These are phyloP conservation scores for Saitozyma sp. DNA, from an alignment of 768 basidiomycete species.

Conservation along the genomic window DNA sequence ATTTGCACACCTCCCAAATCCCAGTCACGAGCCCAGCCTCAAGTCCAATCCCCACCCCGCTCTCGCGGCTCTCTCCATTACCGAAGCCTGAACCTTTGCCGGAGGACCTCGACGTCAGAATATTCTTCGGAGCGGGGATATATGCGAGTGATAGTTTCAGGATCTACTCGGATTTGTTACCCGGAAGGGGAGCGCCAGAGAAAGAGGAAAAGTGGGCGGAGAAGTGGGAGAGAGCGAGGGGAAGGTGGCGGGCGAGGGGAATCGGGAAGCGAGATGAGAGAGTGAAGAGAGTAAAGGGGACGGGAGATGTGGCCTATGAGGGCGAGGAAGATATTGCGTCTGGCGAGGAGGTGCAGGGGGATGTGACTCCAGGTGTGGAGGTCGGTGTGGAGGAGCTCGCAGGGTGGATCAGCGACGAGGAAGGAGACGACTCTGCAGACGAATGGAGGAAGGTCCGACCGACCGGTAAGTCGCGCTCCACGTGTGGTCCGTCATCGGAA, in stretches of 20 bases:
- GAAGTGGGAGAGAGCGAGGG: conserved; percentile 17
- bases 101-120: conserved; percentile 53
- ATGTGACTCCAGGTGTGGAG: conserved; percentile 2
- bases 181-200: conserved; percentile 40
- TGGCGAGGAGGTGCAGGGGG: neutral
- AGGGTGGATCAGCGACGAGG: conserved; percentile 47
- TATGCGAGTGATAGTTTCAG: conserved; percentile 77
- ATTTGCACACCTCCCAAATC: conserved; percentile 56
- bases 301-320: neutral
- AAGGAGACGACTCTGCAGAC: conserved; percentile 38
- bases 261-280: neutral
- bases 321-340: neutral
- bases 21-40: neutral
- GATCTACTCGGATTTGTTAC: conserved; percentile 59
- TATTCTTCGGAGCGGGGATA: conserved; percentile 65
- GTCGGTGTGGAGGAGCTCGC: conserved; percentile 14
- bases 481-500: neutral
- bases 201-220: conserved; percentile 33
- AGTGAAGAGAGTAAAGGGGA: neutral
- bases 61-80: neutral
- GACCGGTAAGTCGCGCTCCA: conserved; percentile 16
- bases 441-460: conserved; percentile 69
- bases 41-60: neutral
- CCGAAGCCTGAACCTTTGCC: too few species aligned
- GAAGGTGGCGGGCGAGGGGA: conserved; percentile 7